Conservation (phyloP, 2,329 filamentous ascomycete species). For the Phaeosphaeriaceae sp. region DNA sequence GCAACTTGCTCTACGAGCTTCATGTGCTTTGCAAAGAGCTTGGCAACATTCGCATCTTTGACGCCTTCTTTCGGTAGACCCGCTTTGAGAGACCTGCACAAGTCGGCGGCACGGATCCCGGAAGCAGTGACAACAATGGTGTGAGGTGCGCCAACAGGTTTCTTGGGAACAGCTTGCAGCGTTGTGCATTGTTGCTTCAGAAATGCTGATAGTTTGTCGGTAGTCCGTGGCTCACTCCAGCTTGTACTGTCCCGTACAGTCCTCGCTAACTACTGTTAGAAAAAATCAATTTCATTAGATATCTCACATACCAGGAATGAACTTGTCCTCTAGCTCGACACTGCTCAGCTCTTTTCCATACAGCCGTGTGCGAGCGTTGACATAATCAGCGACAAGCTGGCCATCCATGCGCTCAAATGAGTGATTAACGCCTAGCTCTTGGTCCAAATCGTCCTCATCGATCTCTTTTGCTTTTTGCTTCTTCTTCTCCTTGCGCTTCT, state of each 20-base stretch:
- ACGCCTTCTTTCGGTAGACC: conserved; percentile 44
- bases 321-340: conserved; percentile 83
- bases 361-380: conserved; percentile 77
- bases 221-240: conserved; percentile 70
- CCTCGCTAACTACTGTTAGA: conserved; percentile 60
- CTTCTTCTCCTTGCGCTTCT: conserved; percentile 62
- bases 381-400: conserved; percentile 81
- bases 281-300: neutral
- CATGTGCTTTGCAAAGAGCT: conserved; percentile 98
- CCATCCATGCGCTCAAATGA: conserved; percentile 84
- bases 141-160: conserved; percentile 68
- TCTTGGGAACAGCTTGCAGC: conserved; percentile 69
- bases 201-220: conserved; percentile 79
- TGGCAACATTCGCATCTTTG: conserved; percentile 80
- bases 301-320: conserved; percentile 71
- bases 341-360: conserved; percentile 82
- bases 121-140: conserved; percentile 88
- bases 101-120: conserved; percentile 83
- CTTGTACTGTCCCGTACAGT: conserved; percentile 81
- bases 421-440: conserved; percentile 70
- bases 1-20: conserved; percentile 87
- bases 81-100: conserved; percentile 80
- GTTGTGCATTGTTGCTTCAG: conserved; percentile 70
- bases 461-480: conserved; percentile 66
- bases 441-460: conserved; percentile 64